These are phyloP conservation scores for Syzygium grande DNA, from an alignment of 345 rosid species.

Conservation along the genomic window DNA sequence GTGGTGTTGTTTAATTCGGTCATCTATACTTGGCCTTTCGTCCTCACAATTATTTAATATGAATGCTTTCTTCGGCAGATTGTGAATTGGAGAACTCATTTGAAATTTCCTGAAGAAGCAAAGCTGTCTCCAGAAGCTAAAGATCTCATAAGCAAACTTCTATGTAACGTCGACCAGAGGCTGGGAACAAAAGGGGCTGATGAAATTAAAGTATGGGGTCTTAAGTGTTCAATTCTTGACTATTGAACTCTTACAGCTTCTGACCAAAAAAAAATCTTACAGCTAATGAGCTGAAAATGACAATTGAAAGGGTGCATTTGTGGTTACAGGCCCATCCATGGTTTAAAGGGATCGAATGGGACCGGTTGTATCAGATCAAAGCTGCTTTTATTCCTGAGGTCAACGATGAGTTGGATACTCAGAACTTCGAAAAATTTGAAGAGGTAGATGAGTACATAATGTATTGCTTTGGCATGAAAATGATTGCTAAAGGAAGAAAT, in stretches of 20 bases:
- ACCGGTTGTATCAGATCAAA: conserved; percentile 72
- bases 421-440: conserved; percentile 95
- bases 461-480: background rate
- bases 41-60: background rate
- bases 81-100: conserved; percentile 93
- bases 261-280: background rate
- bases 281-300: background rate
- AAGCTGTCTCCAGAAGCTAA: conserved; percentile 82
- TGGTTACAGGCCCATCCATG: conserved; percentile 72
- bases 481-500: background rate
- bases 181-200: conserved; percentile 84
- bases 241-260: background rate
- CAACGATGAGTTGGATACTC: conserved; percentile 94
- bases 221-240: conserved; percentile 4
- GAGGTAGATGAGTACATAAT: conserved; percentile 45
- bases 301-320: background rate
- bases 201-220: conserved; percentile 78
- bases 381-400: conserved; percentile 97
- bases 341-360: conserved; percentile 86
- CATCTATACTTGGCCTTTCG: background rate
- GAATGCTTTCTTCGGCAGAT: conserved; percentile 34
- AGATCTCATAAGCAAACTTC: conserved; percentile 79
- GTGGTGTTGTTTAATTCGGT: background rate
- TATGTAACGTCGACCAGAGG: conserved; percentile 90
- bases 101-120: conserved; percentile 97